These are phyloP conservation scores for Boletus speciosus DNA, from an alignment of 768 basidiomycete species.

Conservation along the genomic window DNA sequence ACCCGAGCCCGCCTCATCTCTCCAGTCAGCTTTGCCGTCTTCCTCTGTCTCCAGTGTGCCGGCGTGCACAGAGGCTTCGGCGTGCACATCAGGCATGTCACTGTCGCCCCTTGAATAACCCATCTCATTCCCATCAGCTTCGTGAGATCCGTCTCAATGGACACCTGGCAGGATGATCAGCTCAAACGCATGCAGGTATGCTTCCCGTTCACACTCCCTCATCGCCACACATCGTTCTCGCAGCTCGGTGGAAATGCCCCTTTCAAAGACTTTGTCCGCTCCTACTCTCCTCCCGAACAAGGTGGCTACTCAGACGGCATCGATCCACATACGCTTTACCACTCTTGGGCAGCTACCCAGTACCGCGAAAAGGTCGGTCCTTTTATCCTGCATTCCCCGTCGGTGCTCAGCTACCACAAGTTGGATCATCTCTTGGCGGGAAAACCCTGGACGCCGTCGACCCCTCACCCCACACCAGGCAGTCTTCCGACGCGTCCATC, in stretches of 20 bases:
- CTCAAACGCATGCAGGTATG: conserved; percentile 84
- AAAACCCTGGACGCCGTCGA: conserved; percentile 73
- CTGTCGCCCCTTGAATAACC: not conserved
- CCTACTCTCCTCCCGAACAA: conserved; percentile 61
- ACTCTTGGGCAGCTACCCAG: conserved; percentile 91
- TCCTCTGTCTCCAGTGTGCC: conserved; percentile 88
- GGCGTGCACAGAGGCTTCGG: conserved; percentile 87
- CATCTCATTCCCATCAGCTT: conserved; percentile 50
- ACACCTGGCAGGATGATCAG: conserved; percentile 92
- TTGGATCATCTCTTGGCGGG: conserved; percentile 74
- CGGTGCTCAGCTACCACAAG: conserved; percentile 42
- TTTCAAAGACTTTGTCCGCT: conserved; percentile 74
- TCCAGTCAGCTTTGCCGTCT: conserved; percentile 69
- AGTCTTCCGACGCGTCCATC: conserved; percentile 56
- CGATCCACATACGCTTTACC: conserved; percentile 75
- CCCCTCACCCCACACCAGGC: conserved; percentile 38
- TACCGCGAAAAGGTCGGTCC: conserved; percentile 85
- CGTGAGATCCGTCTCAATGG: conserved; percentile 93
- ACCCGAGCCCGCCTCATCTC: not conserved
- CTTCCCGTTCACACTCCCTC: conserved; percentile 8
- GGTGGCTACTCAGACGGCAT: conserved; percentile 66
- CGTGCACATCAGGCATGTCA: conserved; percentile 75
- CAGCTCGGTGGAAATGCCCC: conserved; percentile 87
- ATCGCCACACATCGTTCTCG: conserved; percentile 8
- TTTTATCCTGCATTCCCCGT: not conserved